Conservation (phyloP, 345 rosid species). For the Murraya koenigii region DNA sequence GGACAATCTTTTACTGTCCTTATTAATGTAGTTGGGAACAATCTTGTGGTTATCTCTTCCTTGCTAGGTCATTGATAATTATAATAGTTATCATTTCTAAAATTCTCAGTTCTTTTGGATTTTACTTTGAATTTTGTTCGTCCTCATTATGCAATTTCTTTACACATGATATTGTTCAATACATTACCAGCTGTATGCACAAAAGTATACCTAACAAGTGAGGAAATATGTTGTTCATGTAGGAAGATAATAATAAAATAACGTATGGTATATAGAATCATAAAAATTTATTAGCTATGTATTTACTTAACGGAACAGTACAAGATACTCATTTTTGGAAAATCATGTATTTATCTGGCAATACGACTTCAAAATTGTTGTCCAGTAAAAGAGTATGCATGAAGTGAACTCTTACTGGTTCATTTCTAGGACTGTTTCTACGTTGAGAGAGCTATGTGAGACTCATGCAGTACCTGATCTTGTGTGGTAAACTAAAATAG, state of each 20-base stretch:
- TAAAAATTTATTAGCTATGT: not conserved
- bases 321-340: not conserved
- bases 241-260: not conserved
- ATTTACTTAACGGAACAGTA: not conserved
- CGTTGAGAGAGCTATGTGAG: not conserved
- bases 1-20: not conserved
- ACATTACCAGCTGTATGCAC: not conserved
- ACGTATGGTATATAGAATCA: not conserved
- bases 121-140: not conserved
- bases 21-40: not conserved
- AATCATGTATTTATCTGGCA: not conserved
- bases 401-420: not conserved
- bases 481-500: not conserved
- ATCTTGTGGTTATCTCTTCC: no score
- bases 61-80: not conserved
- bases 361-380: not conserved
- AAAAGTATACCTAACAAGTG: not conserved
- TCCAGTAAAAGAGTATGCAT: not conserved
- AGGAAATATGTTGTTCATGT: not conserved
- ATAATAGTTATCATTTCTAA: not conserved
- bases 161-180: not conserved
- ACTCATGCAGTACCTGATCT: not conserved
- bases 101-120: not conserved
- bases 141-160: not conserved
- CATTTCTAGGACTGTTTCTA: not conserved